Base-by-base conservation (phyloP, 441 rosid genomes). In the Theobroma grandiflorum region DNA sequence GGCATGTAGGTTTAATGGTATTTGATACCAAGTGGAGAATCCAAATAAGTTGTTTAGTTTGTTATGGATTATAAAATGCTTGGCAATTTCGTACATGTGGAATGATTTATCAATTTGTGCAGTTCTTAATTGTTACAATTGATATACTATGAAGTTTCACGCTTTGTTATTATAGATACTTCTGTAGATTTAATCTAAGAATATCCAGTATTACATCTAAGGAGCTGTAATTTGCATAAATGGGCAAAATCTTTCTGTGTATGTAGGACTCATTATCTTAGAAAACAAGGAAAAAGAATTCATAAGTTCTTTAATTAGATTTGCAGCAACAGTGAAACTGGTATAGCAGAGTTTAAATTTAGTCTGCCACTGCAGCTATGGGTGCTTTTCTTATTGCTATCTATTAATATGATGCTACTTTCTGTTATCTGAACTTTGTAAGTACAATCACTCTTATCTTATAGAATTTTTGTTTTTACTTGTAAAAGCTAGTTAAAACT, bases 401-500 rank as follows among this genome's bases (percentile, higher is more conserved):
- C n/a, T 47, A 11, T 47, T 6, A 7, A 43, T 43, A 43, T 6
- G 47, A 40, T n/a, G 57, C 59, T 71, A 71, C 16, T 18, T 8
- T 71, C 16, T 50, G 31, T 3, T n/a, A 64, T 50, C 31, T 71
- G 22, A 8, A 50, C 22, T 33, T 71, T 33, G 57, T 16, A 33
- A 50, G 61, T 18, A 45, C 45, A 45, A 18, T 52, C 20, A 52
- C 45, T 72, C 59, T 71, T 33, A 49, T 35, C 22, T 71, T 16
- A 52, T 16, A 37, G 62, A 52, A 72, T 72, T 33, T 26, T 72
- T 8, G 31, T 50, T 72, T 45, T 50, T 3, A 50, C 53, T n/a
- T n/a, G n/a, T 42, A 55, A 55, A 55, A 22, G 49, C 65, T 76
- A 62, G 49, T 40, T 42, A 22, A 64, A 49, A 69, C 55, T 76